Conservation (phyloP, 495 filamentous ascomycete species). For the Penicillium cosmopolitanum region DNA sequence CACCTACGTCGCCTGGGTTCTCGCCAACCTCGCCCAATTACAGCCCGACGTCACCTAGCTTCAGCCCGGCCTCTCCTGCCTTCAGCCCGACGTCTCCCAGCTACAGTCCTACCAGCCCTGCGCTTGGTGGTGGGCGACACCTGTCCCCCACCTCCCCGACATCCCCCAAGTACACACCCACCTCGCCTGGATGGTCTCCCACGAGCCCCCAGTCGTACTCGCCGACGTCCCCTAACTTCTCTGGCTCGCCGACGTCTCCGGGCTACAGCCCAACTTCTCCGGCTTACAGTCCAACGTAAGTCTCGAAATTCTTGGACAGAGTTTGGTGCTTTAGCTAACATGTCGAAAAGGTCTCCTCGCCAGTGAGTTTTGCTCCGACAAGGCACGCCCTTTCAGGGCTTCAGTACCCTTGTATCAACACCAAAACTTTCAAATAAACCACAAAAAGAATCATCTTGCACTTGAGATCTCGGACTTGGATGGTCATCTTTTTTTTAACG, state of each 20-base stretch:
- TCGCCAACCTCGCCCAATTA: constrained; percentile 73
- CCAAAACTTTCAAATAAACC: constrained; percentile 35
- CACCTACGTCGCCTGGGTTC: constrained; percentile 82
- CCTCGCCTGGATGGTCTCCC: constrained; percentile 70
- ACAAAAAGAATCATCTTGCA: constrained; percentile 47
- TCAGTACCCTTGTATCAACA: constrained; percentile 50
- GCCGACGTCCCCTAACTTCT: constrained; percentile 73
- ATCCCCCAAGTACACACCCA: constrained; percentile 76
- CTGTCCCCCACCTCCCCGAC: constrained; percentile 70
- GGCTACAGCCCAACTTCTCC: constrained; percentile 61
- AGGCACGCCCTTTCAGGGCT: constrained; percentile 25
- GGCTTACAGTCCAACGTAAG: constrained; percentile 51
- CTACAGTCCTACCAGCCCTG: constrained; percentile 71
- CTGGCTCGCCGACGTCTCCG: constrained; percentile 62
- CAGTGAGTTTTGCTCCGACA: constrained; percentile 38
- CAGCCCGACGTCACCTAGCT: constrained; percentile 65
- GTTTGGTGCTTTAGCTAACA: constrained; percentile 23
- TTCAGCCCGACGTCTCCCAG: constrained; percentile 64
- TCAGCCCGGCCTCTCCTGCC: constrained; percentile 62
- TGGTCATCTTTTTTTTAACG: constrained; percentile 45
- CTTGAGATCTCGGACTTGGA: constrained; percentile 45
- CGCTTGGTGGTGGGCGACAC: constrained; percentile 51
- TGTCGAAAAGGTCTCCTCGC: constrained; percentile 50
- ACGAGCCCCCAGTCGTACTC: constrained; percentile 74
- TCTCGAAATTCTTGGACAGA: background rate